These are phyloP conservation scores for Fonsecaea erecta DNA, from an alignment of 2,329 filamentous ascomycete species.

Conservation along the genomic window DNA sequence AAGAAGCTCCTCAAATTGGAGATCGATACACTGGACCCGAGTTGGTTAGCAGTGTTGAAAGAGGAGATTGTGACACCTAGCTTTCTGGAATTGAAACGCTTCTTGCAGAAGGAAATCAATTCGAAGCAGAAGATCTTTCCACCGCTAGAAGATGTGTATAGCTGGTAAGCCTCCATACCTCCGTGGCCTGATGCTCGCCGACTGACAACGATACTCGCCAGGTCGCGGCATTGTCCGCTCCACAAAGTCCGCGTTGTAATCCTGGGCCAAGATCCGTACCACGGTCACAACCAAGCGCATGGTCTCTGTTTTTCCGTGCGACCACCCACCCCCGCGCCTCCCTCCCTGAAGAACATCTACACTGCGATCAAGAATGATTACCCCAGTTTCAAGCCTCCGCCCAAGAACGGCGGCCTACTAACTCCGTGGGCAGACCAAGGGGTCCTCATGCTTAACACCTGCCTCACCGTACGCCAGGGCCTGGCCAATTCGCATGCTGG, in stretches of 20 bases:
- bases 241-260: constrained; percentile 89
- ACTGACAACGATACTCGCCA: constrained; percentile 46
- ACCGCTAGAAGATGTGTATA: constrained; percentile 86
- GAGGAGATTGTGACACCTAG: constrained; percentile 79
- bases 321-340: constrained; percentile 83
- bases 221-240: constrained; percentile 92
- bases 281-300: constrained; percentile 93
- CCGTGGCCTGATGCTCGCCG: neutral
- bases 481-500: constrained; percentile 84
- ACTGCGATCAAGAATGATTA: constrained; percentile 86
- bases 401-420: constrained; percentile 78
- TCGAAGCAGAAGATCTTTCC: constrained; percentile 82
- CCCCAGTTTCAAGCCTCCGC: constrained; percentile 73
- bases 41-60: constrained; percentile 87
- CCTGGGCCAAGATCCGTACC: constrained; percentile 95
- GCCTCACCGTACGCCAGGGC: constrained; percentile 87
- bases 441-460: constrained; percentile 92
- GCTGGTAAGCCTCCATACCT: constrained; percentile 67
- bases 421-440: constrained; percentile 94
- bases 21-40: constrained; percentile 88
- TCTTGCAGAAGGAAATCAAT: constrained; percentile 77
- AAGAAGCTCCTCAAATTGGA: constrained; percentile 81
- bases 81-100: constrained; percentile 86
- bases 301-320: constrained; percentile 95
- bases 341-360: constrained; percentile 93